A percentile compares a stretch with the other conserved stretches of the same genome.
Conservation (phyloP, 768 basidiomycete species). For the Tricholoma flavovirens region DNA sequence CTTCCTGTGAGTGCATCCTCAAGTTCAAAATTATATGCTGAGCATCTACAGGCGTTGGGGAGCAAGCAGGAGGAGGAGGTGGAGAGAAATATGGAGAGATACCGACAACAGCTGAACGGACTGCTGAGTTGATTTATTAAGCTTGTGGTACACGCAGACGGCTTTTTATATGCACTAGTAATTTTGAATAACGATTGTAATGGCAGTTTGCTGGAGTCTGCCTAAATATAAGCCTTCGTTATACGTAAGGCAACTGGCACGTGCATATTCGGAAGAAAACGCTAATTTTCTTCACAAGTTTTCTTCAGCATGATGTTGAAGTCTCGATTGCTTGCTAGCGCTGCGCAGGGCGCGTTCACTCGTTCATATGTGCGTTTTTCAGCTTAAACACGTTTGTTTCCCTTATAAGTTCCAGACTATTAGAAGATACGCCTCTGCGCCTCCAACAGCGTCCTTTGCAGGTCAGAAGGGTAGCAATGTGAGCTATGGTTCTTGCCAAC, state of each 20-base stretch:
- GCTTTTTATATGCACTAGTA: slow-evolving; percentile 11
- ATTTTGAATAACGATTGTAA: too few species aligned
- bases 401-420: slow-evolving; percentile 13
- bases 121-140: slow-evolving; percentile 57
- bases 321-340: slow-evolving; percentile 48
- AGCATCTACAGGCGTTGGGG: slow-evolving; percentile 44
- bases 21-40: slow-evolving; percentile 6
- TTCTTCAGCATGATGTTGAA: slow-evolving; percentile 46
- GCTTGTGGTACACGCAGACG: background rate
- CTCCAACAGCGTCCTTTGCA: slow-evolving; percentile 86
- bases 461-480: slow-evolving; percentile 87
- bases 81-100: slow-evolving; percentile 85
- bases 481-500: slow-evolving; percentile 24
- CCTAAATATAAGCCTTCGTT: too few species aligned
- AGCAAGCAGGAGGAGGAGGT: slow-evolving; percentile 74
- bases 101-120: slow-evolving; percentile 85
- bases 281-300: slow-evolving; percentile 8
- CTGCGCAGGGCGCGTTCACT: slow-evolving; percentile 48
- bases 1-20: slow-evolving; percentile 57
- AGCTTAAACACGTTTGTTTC: background rate
- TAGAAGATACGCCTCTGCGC: slow-evolving; percentile 63
- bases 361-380: slow-evolving; percentile 39
- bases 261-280: slow-evolving; percentile 18
- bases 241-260: too few species aligned
- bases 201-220: background rate